Conservation (phyloP, 2,329 filamentous ascomycete species). For the Penicillium sp. region DNA sequence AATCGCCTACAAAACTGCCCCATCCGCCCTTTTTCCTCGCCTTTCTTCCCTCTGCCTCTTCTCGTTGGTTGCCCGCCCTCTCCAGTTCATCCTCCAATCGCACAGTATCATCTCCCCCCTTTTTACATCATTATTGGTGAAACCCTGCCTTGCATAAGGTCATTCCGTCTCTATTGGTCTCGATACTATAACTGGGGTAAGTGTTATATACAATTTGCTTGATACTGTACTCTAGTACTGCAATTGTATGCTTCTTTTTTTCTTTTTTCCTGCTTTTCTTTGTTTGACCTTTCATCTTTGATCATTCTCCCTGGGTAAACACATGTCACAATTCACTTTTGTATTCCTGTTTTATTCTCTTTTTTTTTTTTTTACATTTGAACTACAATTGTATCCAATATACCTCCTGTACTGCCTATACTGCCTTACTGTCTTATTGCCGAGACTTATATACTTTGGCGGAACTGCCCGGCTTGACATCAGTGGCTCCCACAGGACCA, state of each 20-base stretch:
- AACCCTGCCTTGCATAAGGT: constrained; percentile 6
- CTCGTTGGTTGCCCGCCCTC: constrained; percentile 41
- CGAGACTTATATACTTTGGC: background rate
- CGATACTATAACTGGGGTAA: background rate
- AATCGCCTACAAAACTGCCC: constrained; percentile 42
- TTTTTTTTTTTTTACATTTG: background rate
- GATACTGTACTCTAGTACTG: background rate
- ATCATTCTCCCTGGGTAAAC: background rate
- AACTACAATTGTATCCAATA: background rate
- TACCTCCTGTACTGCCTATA: background rate
- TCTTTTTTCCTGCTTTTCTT: background rate
- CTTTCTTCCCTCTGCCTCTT: constrained; percentile 39
- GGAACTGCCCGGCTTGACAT: constrained; percentile 17
- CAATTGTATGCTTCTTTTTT: background rate
- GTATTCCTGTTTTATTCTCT: background rate
- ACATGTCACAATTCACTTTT: background rate
- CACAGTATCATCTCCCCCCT: constrained; percentile 15
- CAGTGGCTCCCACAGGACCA: constrained; percentile 14
- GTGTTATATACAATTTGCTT: constrained; percentile 1
- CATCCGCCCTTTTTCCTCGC: constrained; percentile 39
- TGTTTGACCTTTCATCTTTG: background rate
- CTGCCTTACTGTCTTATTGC: background rate
- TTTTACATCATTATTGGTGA: constrained; percentile 11
- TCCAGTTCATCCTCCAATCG: constrained; percentile 32
- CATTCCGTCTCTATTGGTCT: background rate